Percentiles rank a stretch among this genome's conserved stretches.
phyloP scores from a whole-genome alignment of 495 filamentous ascomycete genomes.

The Tuber umbilicatum region DNA sequence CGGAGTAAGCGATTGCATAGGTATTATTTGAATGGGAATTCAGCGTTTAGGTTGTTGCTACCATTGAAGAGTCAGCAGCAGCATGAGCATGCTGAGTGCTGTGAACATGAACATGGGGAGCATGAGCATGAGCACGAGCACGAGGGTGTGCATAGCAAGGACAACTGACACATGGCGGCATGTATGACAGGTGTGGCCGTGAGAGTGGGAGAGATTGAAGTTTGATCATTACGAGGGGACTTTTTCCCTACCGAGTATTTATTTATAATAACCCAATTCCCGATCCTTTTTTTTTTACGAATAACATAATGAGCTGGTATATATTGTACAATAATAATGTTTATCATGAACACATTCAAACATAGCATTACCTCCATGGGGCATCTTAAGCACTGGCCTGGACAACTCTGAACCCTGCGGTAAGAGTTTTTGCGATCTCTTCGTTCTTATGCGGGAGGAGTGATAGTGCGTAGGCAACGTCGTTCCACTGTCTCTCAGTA shows the following conservation, averaged over 20 bases:
- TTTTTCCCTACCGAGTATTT: not conserved
- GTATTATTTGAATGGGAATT: constrained; percentile 96
- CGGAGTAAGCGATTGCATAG: constrained; percentile 87
- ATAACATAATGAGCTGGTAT: not conserved
- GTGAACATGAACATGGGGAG: constrained; percentile 21
- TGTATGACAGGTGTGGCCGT: not conserved
- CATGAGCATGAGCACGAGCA: constrained; percentile 17
- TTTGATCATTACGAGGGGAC: not conserved
- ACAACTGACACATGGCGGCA: not conserved
- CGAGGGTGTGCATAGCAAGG: not conserved
- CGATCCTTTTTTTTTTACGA: not conserved
- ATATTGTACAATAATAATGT: not conserved
- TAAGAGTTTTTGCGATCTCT: constrained; percentile 78
- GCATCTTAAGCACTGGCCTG: constrained; percentile 48
- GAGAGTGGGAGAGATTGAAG: not conserved
- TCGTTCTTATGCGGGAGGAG: constrained; percentile 95
- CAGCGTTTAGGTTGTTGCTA: constrained; percentile 80
- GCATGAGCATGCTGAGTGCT: constrained; percentile 12
- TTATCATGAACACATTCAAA: not conserved
- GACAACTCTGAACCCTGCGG: constrained; percentile 79
- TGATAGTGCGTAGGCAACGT: constrained; percentile 85
- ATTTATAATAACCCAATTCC: not conserved
- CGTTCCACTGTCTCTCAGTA: constrained; percentile 91
- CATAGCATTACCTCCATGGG: not conserved
- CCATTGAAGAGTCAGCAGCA: constrained; percentile 61